Evolutionary conservation across 768 basidiomycete species (phyloP).

Genomic region (Leccinellum albellum): DNA sequence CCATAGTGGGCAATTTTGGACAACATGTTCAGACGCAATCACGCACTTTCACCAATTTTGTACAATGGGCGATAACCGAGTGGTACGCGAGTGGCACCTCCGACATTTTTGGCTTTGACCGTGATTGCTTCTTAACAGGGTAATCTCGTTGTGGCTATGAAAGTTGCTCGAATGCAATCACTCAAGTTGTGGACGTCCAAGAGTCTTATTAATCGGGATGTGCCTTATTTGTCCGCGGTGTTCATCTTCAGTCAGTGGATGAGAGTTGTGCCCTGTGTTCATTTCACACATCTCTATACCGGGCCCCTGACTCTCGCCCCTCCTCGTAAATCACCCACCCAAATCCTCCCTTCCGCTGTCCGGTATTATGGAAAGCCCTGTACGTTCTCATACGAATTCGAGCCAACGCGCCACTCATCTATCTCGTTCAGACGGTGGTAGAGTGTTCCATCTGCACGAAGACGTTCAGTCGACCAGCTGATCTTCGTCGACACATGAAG

Average conservation of each 20-base stretch:
- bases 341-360: background rate
- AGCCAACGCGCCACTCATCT: background rate
- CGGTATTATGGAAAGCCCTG: background rate
- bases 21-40: conserved; percentile 24
- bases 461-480: conserved; percentile 20
- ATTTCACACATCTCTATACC: background rate
- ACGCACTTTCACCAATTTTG: conserved; percentile 6
- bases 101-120: conserved; percentile 10
- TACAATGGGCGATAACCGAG: conserved; percentile 17
- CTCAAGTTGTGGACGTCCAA: conserved; percentile 6
- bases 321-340: too few relatives aligned
- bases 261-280: background rate
- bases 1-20: conserved; percentile 8
- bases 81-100: conserved; percentile 6
- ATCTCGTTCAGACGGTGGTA: background rate
- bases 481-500: conserved; percentile 26
- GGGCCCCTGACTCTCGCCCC: too few relatives aligned
- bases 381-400: background rate
- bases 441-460: conserved; percentile 15
- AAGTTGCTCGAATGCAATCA: conserved; percentile 23
- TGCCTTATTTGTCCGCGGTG: background rate
- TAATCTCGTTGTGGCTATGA: conserved; percentile 18
- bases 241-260: background rate
- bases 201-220: conserved; percentile 17
- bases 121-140: conserved; percentile 22